These are phyloP conservation scores for Beauveria rudraprayagi DNA, from an alignment of 2,329 filamentous ascomycete species.

Conservation along the genomic window DNA sequence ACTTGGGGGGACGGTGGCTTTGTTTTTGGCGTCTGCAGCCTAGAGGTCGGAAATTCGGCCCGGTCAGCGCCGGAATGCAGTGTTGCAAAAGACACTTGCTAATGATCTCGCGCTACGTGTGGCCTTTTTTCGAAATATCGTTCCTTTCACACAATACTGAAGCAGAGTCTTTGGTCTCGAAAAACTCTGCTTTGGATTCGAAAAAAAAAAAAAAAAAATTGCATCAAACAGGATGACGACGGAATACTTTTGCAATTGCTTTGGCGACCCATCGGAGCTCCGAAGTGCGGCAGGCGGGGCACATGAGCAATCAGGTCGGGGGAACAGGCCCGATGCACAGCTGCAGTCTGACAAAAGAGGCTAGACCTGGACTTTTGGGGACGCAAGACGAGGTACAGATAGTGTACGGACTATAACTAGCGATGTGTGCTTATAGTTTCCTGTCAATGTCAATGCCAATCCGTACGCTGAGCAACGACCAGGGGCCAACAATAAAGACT, in stretches of 20 bases:
- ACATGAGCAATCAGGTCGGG: neutral
- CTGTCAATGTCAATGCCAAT: too few species aligned
- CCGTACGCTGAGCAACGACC: neutral
- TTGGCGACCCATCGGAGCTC: neutral
- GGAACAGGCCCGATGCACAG: neutral
- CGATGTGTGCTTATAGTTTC: neutral
- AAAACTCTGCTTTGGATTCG: neutral
- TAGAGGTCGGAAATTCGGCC: neutral
- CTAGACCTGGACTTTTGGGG: neutral
- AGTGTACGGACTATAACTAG: neutral
- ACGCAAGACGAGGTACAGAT: neutral
- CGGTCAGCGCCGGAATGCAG: neutral
- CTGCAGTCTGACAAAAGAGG: neutral
- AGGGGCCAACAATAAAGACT: too few species aligned
- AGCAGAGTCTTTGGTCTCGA: neutral
- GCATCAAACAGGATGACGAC: neutral
- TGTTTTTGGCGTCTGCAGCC: neutral
- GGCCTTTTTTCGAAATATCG: too few species aligned
- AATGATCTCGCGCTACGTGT: neutral
- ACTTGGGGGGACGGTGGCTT: neutral
- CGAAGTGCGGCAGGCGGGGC: neutral
- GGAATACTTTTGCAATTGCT: neutral
- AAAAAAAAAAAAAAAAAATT: neutral
- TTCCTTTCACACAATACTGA: neutral
- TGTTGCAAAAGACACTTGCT: neutral